Conservation (phyloP, 1,139 yeast genomes). For the Zygoascus hellenicus region DNA sequence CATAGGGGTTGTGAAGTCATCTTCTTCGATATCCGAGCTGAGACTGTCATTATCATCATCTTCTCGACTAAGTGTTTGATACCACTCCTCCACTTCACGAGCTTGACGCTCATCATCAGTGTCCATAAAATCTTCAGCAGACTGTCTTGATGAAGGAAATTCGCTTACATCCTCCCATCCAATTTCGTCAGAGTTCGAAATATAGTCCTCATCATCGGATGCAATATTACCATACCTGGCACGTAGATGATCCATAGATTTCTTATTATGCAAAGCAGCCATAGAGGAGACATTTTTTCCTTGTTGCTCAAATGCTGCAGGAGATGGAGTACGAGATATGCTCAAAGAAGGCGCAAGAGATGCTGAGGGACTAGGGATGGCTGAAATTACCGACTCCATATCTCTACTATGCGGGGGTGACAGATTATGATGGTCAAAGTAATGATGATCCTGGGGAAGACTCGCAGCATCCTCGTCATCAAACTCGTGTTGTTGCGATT, state of each 20-base stretch:
- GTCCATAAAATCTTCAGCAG: slow-evolving; percentile 12
- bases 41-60: slow-evolving; percentile 22
- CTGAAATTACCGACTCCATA: slow-evolving; percentile 4
- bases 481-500: not conserved
- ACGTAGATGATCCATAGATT: slow-evolving; percentile 13
- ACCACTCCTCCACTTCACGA: slow-evolving; percentile 33
- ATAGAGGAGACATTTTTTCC: not conserved
- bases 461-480: not conserved
- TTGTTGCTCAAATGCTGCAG: not conserved
- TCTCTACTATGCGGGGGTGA: slow-evolving; percentile 1
- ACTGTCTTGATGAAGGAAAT: not conserved
- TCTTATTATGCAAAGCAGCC: not conserved
- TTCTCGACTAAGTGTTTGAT: slow-evolving; percentile 20
- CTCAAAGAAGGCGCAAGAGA: slow-evolving; percentile 8
- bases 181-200: slow-evolving; percentile 11
- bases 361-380: slow-evolving; percentile 7
- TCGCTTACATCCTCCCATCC: slow-evolving; percentile 12
- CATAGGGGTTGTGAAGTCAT: slow-evolving; percentile 8
- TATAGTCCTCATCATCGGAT: slow-evolving; percentile 21
- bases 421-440: slow-evolving; percentile 6
- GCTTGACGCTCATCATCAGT: slow-evolving; percentile 26
- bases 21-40: slow-evolving; percentile 9
- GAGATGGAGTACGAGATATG: slow-evolving; percentile 8
- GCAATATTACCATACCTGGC: slow-evolving; percentile 18
- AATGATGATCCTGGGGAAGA: slow-evolving; percentile 3